Conservation (phyloP, 306 rosid genomes). For the Medicago arabica region DNA sequence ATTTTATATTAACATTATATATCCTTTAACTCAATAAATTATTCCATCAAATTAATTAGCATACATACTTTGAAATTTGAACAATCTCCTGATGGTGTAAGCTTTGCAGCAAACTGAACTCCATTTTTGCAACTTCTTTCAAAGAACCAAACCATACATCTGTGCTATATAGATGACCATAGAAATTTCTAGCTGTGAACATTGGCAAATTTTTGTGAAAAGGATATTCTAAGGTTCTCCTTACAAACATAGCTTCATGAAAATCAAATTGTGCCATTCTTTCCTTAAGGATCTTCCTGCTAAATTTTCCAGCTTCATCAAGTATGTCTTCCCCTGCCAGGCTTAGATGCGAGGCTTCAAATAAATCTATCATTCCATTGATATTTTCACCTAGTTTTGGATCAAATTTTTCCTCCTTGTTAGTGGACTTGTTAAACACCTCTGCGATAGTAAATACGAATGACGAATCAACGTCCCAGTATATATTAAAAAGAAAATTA, state of each 20-base stretch:
- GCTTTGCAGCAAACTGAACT: constrained; percentile 46
- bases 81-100: constrained; percentile 49
- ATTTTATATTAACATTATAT: too few species aligned
- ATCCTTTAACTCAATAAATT: background rate
- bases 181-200: constrained; percentile 51
- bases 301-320: constrained; percentile 45
- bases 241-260: constrained; percentile 44
- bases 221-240: constrained; percentile 55
- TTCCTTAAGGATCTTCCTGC: constrained; percentile 34
- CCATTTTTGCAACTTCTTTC: constrained; percentile 53
- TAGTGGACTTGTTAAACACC: constrained; percentile 46
- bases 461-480: background rate
- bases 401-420: constrained; percentile 37
- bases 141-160: constrained; percentile 52
- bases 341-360: constrained; percentile 52
- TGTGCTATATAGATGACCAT: constrained; percentile 17
- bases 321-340: constrained; percentile 48
- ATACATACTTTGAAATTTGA: constrained; percentile 52
- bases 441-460: constrained; percentile 30
- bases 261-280: background rate
- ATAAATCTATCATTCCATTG: constrained; percentile 38
- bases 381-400: constrained; percentile 32
- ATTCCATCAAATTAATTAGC: background rate
- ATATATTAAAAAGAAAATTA: background rate
- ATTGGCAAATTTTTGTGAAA: constrained; percentile 61